phyloP scores from a whole-genome alignment of 495 filamentous ascomycete genomes.

The Trichocladium antarcticum region DNA sequence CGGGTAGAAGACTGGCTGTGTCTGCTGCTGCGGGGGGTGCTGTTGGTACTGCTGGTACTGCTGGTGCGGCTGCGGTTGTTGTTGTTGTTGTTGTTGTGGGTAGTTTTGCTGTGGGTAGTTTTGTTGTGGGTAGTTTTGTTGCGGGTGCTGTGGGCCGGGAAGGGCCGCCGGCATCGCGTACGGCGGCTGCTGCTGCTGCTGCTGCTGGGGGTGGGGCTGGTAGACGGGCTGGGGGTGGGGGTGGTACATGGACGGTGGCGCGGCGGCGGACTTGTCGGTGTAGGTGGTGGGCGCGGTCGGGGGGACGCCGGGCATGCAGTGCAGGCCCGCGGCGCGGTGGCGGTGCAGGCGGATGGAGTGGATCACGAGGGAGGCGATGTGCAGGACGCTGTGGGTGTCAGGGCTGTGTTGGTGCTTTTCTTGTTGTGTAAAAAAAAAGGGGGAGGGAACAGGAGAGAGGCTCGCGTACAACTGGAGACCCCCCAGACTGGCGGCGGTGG shows the following conservation, averaged over 20 bases:
- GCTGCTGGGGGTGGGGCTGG: background rate
- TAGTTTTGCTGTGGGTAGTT: background rate
- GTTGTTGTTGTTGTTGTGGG: slow-evolving; percentile 12
- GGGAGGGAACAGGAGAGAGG: background rate
- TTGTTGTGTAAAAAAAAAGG: background rate
- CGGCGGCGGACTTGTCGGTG: background rate
- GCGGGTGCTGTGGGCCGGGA: slow-evolving; percentile 2
- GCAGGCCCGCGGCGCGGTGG: slow-evolving; percentile 36
- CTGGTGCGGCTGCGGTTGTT: slow-evolving; percentile 6
- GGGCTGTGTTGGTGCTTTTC: too few species aligned
- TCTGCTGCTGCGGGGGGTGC: slow-evolving; percentile 2
- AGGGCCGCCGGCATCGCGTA: too few species aligned
- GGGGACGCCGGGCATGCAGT: slow-evolving; percentile 22
- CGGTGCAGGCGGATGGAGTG: slow-evolving; percentile 33
- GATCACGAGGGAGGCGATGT: slow-evolving; percentile 30
- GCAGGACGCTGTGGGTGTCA: slow-evolving; percentile 25
- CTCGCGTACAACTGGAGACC: slow-evolving; percentile 39
- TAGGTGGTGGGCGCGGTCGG: background rate
- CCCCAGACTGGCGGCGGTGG: slow-evolving; percentile 19
- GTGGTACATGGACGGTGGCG: background rate
- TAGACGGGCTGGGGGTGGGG: background rate
- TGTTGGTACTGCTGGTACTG: background rate
- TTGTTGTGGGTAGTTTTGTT: slow-evolving; percentile 11
- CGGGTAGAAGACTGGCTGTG: slow-evolving; percentile 9
- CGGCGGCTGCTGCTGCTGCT: background rate